A percentile compares a stretch with the other conserved stretches of the same genome.
These are phyloP conservation scores for Nevesoporus exiguus DNA, from an alignment of 768 basidiomycete species.

Conservation along the genomic window DNA sequence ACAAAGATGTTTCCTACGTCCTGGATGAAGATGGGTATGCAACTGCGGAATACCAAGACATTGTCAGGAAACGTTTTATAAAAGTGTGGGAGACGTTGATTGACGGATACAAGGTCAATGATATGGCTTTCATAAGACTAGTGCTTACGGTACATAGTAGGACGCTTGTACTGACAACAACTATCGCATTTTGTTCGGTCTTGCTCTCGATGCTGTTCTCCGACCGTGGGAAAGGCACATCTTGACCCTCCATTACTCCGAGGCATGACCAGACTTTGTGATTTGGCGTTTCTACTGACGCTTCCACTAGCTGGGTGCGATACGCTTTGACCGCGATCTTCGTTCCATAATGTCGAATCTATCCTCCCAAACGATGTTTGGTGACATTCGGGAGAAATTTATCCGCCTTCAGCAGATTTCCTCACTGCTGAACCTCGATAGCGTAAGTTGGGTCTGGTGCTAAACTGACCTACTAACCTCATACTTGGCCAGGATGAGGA, in stretches of 20 bases:
- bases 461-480: slow-evolving; percentile 7
- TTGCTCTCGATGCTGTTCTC: slow-evolving; percentile 84
- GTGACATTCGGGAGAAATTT: slow-evolving; percentile 91
- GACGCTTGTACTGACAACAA: slow-evolving; percentile 86
- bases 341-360: slow-evolving; percentile 80
- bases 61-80: slow-evolving; percentile 85
- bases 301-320: slow-evolving; percentile 75
- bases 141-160: slow-evolving; percentile 37
- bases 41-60: slow-evolving; percentile 79
- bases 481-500: slow-evolving; percentile 72
- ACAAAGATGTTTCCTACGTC: slow-evolving; percentile 85
- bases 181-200: slow-evolving; percentile 79
- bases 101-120: slow-evolving; percentile 78
- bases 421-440: slow-evolving; percentile 85
- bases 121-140: neutral
- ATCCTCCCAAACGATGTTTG: slow-evolving; percentile 83
- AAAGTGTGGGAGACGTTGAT: slow-evolving; percentile 84
- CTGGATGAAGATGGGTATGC: slow-evolving; percentile 88
- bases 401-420: slow-evolving; percentile 89
- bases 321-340: slow-evolving; percentile 92
- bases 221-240: slow-evolving; percentile 94
- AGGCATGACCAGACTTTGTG: slow-evolving; percentile 46
- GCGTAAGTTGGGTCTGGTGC: slow-evolving; percentile 36
- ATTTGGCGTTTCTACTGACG: neutral
- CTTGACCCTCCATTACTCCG: slow-evolving; percentile 77